Evolutionary conservation across 208 protist species (phyloP), one percentile per base, ranked within the genome.

Genomic region (Paratrypanosoma confusum): DNA sequence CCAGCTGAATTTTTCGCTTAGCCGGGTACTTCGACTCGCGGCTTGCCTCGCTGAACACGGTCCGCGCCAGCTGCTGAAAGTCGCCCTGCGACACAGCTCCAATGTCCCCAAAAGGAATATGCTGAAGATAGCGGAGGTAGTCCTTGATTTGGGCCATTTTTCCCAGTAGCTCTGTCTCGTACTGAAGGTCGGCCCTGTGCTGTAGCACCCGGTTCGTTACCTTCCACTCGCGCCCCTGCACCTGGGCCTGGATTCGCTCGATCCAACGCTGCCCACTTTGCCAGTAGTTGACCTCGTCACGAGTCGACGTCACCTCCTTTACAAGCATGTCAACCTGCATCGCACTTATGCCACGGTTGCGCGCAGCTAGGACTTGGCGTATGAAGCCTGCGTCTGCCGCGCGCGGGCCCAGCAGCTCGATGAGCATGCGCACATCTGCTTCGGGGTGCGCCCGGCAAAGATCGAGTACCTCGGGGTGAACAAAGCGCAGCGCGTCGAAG

Each of bases 151-250:
- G 58, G 38, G 75, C 57, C 18, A 42, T 51, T 42, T 88, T 71
- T 4, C 51, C 36, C 1, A 69, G 57, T 58, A 80, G 89, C 57
- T 93, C 78, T 27, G 56, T 25, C 10, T 76, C 67, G 57, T 75
- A 90, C 40, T 42, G 62, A n/a, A 71, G 85, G 31, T 81, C 66
- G 5, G 86, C 80, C 5, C 72, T 68, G 49, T 74, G 51, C 5
- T 38, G 59, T n/a, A 90, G 65, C 7, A 93, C 41, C 24, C 65
- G 59, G 42, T 90, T 77, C 34, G 78, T 49, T 1, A 90, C 65
- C 8, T 59, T 65, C 81, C 85, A 93, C 61, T 93, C 85, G 17
- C 81, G 77, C 14, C 50, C 50, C 25, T 79, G 74, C 25, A 93
- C 39, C 56, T 93, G 80, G 32, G 57, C 48, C 29, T 65, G 51